Conservation (phyloP, 805 yeast genomes). For the Yamadazyma sp. region DNA sequence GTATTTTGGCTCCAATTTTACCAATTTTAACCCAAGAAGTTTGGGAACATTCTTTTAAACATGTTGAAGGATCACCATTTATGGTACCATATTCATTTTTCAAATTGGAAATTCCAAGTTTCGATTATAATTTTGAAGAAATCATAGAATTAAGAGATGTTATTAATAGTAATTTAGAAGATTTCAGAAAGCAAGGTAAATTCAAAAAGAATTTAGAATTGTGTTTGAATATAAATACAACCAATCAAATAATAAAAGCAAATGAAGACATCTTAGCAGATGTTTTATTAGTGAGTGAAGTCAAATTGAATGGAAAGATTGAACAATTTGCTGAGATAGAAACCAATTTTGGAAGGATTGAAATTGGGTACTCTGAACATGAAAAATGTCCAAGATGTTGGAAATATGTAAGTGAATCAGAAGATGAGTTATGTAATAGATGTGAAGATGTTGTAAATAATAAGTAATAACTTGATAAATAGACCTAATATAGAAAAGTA, state of each 20-base stretch:
- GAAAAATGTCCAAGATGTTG: conserved; percentile 93
- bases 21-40: conserved; percentile 88
- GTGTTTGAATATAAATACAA: conserved; percentile 30
- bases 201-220: conserved; percentile 62
- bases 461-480: background rate
- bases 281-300: conserved; percentile 65
- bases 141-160: conserved; percentile 48
- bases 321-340: conserved; percentile 17
- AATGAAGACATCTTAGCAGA: conserved; percentile 30
- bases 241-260: conserved; percentile 10
- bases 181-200: conserved; percentile 50
- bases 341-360: conserved; percentile 7
- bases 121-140: conserved; percentile 43
- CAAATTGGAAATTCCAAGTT: conserved; percentile 31
- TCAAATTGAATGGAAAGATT: conserved; percentile 27
- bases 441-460: conserved; percentile 45
- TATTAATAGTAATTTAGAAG: conserved; percentile 52
- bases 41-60: conserved; percentile 55
- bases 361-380: conserved; percentile 43
- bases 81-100: conserved; percentile 40
- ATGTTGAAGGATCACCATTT: conserved; percentile 45
- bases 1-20: conserved; percentile 72
- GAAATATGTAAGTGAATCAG: conserved; percentile 60
- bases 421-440: conserved; percentile 59
- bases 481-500: background rate